phyloP scores from a whole-genome alignment of 2,329 filamentous ascomycete species.

The Grosmannia huntii region DNA sequence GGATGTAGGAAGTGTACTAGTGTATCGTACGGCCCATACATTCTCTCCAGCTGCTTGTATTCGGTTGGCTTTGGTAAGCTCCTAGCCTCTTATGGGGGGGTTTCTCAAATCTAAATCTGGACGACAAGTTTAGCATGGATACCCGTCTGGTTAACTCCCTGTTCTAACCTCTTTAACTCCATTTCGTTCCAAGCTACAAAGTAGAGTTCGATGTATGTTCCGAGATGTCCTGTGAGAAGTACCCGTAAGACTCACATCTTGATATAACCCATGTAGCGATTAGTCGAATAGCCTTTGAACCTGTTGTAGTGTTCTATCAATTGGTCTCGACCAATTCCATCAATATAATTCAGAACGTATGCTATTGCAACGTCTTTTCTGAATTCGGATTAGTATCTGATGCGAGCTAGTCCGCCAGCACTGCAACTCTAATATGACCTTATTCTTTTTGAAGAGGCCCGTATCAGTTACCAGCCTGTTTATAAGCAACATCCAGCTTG shows the following conservation, averaged over 20 bases:
- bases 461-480: constrained; percentile 1
- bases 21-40: no score
- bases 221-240: not conserved
- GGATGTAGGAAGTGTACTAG: no score
- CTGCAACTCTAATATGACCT: constrained; percentile 1
- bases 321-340: not conserved
- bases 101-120: no score
- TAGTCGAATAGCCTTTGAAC: not conserved
- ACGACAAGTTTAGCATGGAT: no score
- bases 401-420: not conserved
- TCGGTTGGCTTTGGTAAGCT: no score
- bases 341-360: not conserved
- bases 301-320: not conserved
- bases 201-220: not conserved
- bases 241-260: not conserved
- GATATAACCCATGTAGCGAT: not conserved
- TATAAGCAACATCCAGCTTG: not conserved
- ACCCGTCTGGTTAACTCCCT: no score
- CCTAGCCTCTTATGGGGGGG: no score
- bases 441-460: not conserved
- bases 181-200: no score
- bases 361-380: not conserved
- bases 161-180: no score
- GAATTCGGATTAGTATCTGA: not conserved
- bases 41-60: no score